Evolutionary conservation across 495 filamentous ascomycete genomes (phyloP).

Genomic region (Podospora appendiculata): DNA sequence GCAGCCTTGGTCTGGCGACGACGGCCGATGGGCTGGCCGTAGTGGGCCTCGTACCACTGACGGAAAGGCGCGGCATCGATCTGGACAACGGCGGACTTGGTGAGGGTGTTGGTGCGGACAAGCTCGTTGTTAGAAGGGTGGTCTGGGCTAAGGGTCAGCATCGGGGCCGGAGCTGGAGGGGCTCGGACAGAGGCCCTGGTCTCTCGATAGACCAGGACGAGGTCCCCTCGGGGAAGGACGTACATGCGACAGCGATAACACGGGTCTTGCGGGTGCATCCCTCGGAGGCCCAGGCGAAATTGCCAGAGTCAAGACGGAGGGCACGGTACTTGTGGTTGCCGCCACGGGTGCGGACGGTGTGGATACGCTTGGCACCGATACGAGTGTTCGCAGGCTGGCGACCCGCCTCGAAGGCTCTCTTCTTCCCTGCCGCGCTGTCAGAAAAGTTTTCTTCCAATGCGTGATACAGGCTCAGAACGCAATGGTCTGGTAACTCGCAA

Average conservation of each 20-base stretch:
- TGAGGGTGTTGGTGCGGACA: constrained; percentile 99
- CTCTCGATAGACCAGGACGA: too few relatives aligned
- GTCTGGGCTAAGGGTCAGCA: constrained; percentile 28
- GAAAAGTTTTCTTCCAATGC: constrained; percentile 19
- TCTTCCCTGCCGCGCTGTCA: constrained; percentile 50
- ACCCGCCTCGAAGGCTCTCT: constrained; percentile 98
- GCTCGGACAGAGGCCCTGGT: too few relatives aligned
- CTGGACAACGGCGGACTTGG: constrained; percentile 96
- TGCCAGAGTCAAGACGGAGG: constrained; percentile 96
- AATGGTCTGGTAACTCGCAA: constrained; percentile 28
- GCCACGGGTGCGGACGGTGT: constrained; percentile 96
- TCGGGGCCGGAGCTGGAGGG: background rate
- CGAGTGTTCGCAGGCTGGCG: constrained; percentile 98
- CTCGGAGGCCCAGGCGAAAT: constrained; percentile 99
- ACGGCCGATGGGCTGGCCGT: constrained; percentile 80
- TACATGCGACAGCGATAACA: constrained; percentile 87
- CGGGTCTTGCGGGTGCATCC: constrained; percentile 95
- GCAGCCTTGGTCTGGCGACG: constrained; percentile 75
- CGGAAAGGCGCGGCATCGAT: constrained; percentile 97
- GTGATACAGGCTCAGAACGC: constrained; percentile 56
- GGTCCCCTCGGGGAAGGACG: constrained; percentile 1
- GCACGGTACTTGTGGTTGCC: constrained; percentile 99
- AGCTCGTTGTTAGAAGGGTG: constrained; percentile 99
- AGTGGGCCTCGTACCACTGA: constrained; percentile 99
- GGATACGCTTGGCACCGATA: constrained; percentile 97